These are phyloP conservation scores for Colletotrichum euphorbiae DNA, from an alignment of 2,329 filamentous ascomycete species.

Conservation along the genomic window DNA sequence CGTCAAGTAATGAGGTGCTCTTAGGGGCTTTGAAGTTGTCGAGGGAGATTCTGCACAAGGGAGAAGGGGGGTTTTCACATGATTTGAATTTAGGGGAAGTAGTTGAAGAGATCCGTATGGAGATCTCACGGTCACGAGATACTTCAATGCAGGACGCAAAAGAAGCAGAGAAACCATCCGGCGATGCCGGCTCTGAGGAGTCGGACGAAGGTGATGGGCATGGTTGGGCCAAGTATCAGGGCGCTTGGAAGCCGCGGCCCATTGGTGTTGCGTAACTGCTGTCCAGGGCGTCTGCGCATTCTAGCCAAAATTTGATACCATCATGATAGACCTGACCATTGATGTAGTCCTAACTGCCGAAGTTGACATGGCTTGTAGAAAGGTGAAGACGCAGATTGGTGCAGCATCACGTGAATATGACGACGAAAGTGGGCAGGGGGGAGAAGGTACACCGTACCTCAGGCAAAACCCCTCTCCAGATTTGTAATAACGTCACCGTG, in stretches of 20 bases:
- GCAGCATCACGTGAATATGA: constrained; percentile 32
- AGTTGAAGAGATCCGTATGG: constrained; percentile 42
- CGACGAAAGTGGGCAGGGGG: constrained; percentile 2
- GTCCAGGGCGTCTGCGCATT: no score
- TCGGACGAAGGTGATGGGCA: constrained; percentile 39
- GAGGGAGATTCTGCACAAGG: constrained; percentile 52
- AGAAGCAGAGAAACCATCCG: constrained; percentile 10
- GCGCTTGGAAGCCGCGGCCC: constrained; percentile 67
- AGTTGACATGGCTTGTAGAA: neutral
- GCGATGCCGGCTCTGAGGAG: constrained; percentile 31
- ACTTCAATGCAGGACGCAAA: constrained; percentile 31
- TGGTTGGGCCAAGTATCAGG: constrained; percentile 63
- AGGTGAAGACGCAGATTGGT: neutral
- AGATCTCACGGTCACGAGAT: constrained; percentile 35
- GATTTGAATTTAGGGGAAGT: constrained; percentile 39
- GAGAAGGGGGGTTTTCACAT: constrained; percentile 25
- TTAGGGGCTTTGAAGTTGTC: constrained; percentile 59
- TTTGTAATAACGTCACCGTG: constrained; percentile 39
- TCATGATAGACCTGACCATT: neutral
- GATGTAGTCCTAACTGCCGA: neutral
- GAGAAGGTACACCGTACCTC: neutral
- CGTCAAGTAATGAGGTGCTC: constrained; percentile 57
- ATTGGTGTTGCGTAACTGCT: constrained; percentile 63
- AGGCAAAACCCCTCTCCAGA: constrained; percentile 3
- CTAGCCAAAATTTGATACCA: neutral